Percentiles rank a stretch among this genome's conserved stretches.
Evolutionary conservation across 495 filamentous ascomycete species (phyloP).

Genomic region (Neurospora sp.): DNA sequence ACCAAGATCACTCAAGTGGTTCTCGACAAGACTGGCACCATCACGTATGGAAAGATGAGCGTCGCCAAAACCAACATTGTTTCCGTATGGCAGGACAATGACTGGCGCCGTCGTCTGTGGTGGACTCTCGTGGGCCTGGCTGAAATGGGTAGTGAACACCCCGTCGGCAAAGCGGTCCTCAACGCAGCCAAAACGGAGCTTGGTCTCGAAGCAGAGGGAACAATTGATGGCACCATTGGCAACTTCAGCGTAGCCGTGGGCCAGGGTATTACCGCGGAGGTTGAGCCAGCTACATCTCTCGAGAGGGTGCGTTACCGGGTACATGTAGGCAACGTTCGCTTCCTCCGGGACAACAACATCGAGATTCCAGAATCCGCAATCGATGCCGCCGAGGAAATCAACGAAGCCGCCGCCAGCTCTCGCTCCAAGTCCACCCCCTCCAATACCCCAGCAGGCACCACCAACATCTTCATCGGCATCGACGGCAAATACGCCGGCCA

Average conservation of each 20-base stretch:
- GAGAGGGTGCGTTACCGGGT: constrained; percentile 65
- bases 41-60: constrained; percentile 91
- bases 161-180: constrained; percentile 79
- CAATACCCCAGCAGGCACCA: constrained; percentile 52
- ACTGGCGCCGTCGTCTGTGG: constrained; percentile 69
- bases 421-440: constrained; percentile 22
- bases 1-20: constrained; percentile 89
- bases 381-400: constrained; percentile 44
- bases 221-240: constrained; percentile 70
- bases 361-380: constrained; percentile 52
- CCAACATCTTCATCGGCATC: constrained; percentile 85
- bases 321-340: constrained; percentile 71
- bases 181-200: constrained; percentile 62
- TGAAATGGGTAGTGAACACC: constrained; percentile 91
- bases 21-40: constrained; percentile 98
- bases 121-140: constrained; percentile 90
- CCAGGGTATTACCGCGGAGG: constrained; percentile 70
- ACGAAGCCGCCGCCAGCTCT: constrained; percentile 29
- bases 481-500: constrained; percentile 69
- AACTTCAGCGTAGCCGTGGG: constrained; percentile 81
- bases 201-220: constrained; percentile 58
- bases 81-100: constrained; percentile 56
- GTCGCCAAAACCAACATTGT: constrained; percentile 62
- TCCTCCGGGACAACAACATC: constrained; percentile 60
- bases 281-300: constrained; percentile 61